These are phyloP conservation scores for Fremontodendron californicum DNA, from an alignment of 345 rosid genomes.

Conservation along the genomic window DNA sequence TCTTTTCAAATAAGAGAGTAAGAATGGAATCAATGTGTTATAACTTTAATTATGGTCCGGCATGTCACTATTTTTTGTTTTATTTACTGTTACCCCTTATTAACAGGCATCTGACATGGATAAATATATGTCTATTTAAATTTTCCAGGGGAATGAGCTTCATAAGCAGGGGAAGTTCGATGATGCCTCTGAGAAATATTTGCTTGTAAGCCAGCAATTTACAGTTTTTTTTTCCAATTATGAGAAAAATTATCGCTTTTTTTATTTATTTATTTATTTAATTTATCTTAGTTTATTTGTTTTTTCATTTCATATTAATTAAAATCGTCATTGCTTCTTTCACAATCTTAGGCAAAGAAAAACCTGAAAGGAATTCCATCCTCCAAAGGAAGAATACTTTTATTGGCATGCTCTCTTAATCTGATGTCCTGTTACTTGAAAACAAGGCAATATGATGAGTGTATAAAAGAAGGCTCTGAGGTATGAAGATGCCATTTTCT, in stretches of 20 bases:
- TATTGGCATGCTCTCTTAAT: slow-evolving; percentile 92
- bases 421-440: slow-evolving; percentile 95
- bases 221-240: neutral
- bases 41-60: neutral
- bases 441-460: slow-evolving; percentile 58
- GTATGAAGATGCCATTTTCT: slow-evolving; percentile 31
- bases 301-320: slow-evolving; percentile 1
- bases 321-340: neutral
- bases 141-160: too few relatives aligned
- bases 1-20: neutral
- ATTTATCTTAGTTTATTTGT: neutral
- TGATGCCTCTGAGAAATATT: slow-evolving; percentile 72
- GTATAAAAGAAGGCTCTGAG: slow-evolving; percentile 85
- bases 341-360: too few relatives aligned
- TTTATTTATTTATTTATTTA: neutral
- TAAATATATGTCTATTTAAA: neutral
- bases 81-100: neutral
- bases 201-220: slow-evolving; percentile 50
- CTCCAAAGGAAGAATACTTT: too few relatives aligned
- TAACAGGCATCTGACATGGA: neutral
- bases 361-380: too few relatives aligned
- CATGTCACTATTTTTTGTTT: neutral
- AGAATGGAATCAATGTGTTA: too few relatives aligned
- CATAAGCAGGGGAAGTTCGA: slow-evolving; percentile 68
- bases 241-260: neutral